Evolutionary conservation across 331 rosid species (phyloP), one percentile per base, ranked within the genome.

Genomic region (Prunus yedoensis): DNA sequence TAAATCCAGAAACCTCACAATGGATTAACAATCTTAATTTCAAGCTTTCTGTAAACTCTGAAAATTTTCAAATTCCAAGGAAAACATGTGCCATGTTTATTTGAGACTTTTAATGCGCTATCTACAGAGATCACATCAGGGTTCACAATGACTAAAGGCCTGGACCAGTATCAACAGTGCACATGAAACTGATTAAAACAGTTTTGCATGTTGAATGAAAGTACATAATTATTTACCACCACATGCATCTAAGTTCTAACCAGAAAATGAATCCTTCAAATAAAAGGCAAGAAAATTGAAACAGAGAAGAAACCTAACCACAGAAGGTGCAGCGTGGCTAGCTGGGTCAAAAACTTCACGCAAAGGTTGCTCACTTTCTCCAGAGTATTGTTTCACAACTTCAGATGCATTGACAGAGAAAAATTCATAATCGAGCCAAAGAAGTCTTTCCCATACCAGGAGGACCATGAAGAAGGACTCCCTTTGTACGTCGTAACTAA

Each of bases 391-490:
- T 68, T 87, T 84, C n/a, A 92, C 80, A 80, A 92, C 84, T 88
- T 92, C 96, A 80, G 96, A 91, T 73, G 95, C 99, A 80, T 89
- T 87, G 75, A 94, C 83, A 46, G 83, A 76, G 83, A 89, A 94
- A 73, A 90, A 50, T 10, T 81, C 96, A 94, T 71, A 89, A 64
- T 28, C 51, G 87, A 82, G 90, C 99, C 83, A 91, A 76, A 46
- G 92, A 85, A 82, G 97, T 89, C 85, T 94, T 94, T 82, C 99
- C 99, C 14, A 92, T 94, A 77, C 99, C 97, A 77, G 97, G 90
- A 43, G 97, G 95, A 43, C 97, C 97, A 74, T 89, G 25, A 23
- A 23, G 25, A 23, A 23, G 25, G 25, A 23, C 25, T 23, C 25
- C 25, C 25, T 23, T 92, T 20, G 92, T 87, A 74, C 84, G 66